These are phyloP conservation scores for Epicoccum nigrum DNA, from an alignment of 2,329 filamentous ascomycete genomes.

Conservation along the genomic window DNA sequence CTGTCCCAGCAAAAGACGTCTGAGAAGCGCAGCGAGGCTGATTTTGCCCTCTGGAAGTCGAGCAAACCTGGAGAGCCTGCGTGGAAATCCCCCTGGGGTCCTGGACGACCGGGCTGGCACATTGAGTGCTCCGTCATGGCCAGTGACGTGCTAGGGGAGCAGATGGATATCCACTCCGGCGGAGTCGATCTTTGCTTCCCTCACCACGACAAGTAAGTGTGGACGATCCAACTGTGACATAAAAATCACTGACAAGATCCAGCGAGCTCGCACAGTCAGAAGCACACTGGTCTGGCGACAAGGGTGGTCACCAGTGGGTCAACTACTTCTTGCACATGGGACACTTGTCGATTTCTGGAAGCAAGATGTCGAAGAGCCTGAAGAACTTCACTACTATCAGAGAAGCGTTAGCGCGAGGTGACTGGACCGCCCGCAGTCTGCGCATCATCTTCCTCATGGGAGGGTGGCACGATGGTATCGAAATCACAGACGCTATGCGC, in stretches of 20 bases:
- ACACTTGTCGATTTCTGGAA: slow-evolving; percentile 84
- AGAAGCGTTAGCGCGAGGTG: slow-evolving; percentile 71
- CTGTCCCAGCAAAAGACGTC: slow-evolving; percentile 62
- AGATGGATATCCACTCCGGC: slow-evolving; percentile 92
- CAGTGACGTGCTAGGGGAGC: slow-evolving; percentile 79
- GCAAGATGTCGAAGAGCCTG: slow-evolving; percentile 94
- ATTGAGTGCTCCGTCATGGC: slow-evolving; percentile 98
- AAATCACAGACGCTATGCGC: slow-evolving; percentile 84
- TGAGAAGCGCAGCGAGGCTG: slow-evolving; percentile 76
- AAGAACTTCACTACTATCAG: slow-evolving; percentile 97
- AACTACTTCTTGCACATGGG: slow-evolving; percentile 98
- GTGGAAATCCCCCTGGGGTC: slow-evolving; percentile 88
- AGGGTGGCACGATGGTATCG: slow-evolving; percentile 87
- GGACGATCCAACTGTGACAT: no score
- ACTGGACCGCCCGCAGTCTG: slow-evolving; percentile 79
- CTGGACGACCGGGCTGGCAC: slow-evolving; percentile 91
- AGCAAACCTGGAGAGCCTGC: slow-evolving; percentile 90
- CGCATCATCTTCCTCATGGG: slow-evolving; percentile 87
- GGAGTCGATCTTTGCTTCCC: slow-evolving; percentile 89
- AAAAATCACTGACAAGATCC: slow-evolving; percentile 1
- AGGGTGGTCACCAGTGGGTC: slow-evolving; percentile 72
- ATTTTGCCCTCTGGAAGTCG: slow-evolving; percentile 94
- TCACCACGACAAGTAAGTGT: slow-evolving; percentile 67
- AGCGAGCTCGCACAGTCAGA: slow-evolving; percentile 83
- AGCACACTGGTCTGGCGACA: slow-evolving; percentile 69